Evolutionary conservation across 1,284 basidiomycete species (phyloP), one percentile per base, ranked within the genome.

Genomic region (Leccinum subfulvum): DNA sequence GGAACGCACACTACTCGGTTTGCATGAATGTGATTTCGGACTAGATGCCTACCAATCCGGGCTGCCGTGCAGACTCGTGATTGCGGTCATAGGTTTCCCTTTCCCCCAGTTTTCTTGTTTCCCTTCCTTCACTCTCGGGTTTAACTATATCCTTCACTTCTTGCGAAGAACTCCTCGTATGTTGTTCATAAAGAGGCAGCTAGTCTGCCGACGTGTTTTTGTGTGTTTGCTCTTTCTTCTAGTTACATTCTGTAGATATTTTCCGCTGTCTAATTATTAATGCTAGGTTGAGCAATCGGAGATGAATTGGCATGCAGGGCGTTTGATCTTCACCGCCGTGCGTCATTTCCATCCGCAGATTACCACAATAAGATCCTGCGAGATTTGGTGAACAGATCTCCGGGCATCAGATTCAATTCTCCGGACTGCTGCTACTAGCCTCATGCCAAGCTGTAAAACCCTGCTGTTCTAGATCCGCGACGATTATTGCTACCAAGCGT

Each of bases 361-460:
- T 39, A 16, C 6, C 14, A 39, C 16, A 16, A 39, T 28, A 28
- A 28, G 49, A 56, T 10, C 2, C 16, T 13, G 23, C 6, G 30
- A n/a, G 23, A 10, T 4, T 41, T 53, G 3, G 23, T 30, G 2
- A 1, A 16, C 1, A 33, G 56, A 67, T 58, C 44, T 7, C 41
- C 33, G 10, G 53, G 30, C 23, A 21, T 21, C 47, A 37, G 58
- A 71, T 66, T n/a, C 4, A 18, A 56, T 62, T 65, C 52, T 61
- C 59, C 61, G 44, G 59, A 4, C 14, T 10, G 47, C 7, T 41
- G 49, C 61, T 13, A 66, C 52, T 60, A 53, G 23, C 57, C 57
- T 4, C 60, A 6, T 52, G 64, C 71, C 71, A 75, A 74, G 73
- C 71, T 72, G 71, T 71, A 67, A 62, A 70, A 35, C 30, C 23